A percentile compares a stretch with the other conserved stretches of the same genome.
phyloP scores from a whole-genome alignment of 805 yeast species.

The Debaryomyces hansenii region DNA sequence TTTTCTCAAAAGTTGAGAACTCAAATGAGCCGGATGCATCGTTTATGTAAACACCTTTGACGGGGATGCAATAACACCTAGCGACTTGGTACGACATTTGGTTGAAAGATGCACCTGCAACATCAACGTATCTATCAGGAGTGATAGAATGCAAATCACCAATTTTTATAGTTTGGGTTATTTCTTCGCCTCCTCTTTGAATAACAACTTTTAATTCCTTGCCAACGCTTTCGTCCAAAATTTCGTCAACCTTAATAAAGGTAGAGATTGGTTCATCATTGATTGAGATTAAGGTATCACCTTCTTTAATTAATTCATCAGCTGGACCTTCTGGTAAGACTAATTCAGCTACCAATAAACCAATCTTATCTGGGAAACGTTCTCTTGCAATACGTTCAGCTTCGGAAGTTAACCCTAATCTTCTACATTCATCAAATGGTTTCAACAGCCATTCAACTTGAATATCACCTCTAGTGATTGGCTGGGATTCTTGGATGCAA shows the following conservation, averaged over 20 bases:
- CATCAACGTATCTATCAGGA: slow-evolving; percentile 77
- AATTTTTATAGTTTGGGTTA: slow-evolving; percentile 51
- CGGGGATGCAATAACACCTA: slow-evolving; percentile 78
- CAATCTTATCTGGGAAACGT: slow-evolving; percentile 70
- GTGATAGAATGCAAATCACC: slow-evolving; percentile 81
- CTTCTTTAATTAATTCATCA: slow-evolving; percentile 70
- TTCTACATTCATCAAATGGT: slow-evolving; percentile 87
- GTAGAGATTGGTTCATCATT: slow-evolving; percentile 64
- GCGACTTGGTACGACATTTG: slow-evolving; percentile 88
- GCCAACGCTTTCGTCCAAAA: slow-evolving; percentile 72
- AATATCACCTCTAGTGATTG: slow-evolving; percentile 85
- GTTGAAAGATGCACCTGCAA: slow-evolving; percentile 85
- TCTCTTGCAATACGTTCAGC: slow-evolving; percentile 71
- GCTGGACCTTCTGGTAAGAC: slow-evolving; percentile 87
- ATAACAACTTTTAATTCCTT: slow-evolving; percentile 53
- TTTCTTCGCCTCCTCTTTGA: slow-evolving; percentile 72
- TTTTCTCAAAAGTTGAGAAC: slow-evolving; percentile 54
- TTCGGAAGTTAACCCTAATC: slow-evolving; percentile 77
- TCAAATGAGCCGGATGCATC: slow-evolving; percentile 78
- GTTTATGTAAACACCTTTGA: slow-evolving; percentile 77
- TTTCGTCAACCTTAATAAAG: slow-evolving; percentile 79
- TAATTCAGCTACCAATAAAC: slow-evolving; percentile 79
- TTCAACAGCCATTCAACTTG: slow-evolving; percentile 86
- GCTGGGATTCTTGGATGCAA: slow-evolving; percentile 59
- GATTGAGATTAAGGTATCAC: slow-evolving; percentile 78